Evolutionary conservation across 2,329 filamentous ascomycete species (phyloP).

Genomic region (Hypoxylon sp.): DNA sequence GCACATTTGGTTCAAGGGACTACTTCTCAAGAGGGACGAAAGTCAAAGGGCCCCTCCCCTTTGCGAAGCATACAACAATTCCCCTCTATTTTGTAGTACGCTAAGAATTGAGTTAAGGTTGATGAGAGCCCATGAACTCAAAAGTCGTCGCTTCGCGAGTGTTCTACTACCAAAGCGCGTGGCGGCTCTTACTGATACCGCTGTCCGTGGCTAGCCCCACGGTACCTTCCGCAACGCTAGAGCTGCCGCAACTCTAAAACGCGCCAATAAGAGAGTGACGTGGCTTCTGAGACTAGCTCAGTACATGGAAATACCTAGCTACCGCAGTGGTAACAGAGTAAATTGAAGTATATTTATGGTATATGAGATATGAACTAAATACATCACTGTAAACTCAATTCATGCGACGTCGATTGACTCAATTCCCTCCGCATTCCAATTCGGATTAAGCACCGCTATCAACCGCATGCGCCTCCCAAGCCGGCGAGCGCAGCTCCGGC

Average conservation of each 20-base stretch:
- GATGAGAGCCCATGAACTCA: conserved; percentile 10
- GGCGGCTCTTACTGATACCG: conserved; percentile 26
- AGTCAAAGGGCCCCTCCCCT: neutral
- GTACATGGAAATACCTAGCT: conserved; percentile 15
- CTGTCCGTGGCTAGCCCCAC: conserved; percentile 15
- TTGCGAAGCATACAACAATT: conserved; percentile 2
- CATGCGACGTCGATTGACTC: conserved; percentile 37
- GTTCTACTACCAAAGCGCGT: conserved; percentile 19
- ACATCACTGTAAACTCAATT: conserved; percentile 34
- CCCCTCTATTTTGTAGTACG: conserved; percentile 2
- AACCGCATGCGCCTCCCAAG: conserved; percentile 31
- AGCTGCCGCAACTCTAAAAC: conserved; percentile 27
- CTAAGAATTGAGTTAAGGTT: neutral
- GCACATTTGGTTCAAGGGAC: neutral
- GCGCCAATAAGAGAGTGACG: conserved; percentile 26
- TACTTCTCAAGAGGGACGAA: neutral
- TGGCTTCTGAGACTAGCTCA: conserved; percentile 11
- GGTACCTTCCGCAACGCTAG: conserved; percentile 22
- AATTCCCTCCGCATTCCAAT: conserved; percentile 35
- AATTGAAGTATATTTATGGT: conserved; percentile 4
- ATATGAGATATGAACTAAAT: neutral
- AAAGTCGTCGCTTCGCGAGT: conserved; percentile 12
- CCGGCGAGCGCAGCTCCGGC: conserved; percentile 17
- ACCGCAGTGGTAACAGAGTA: neutral
- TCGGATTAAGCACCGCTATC: conserved; percentile 21